Percentiles rank a stretch among this genome's conserved stretches.
phyloP scores from a whole-genome alignment of 2,329 filamentous ascomycete species.

The Lasiodiplodia theobromae region DNA sequence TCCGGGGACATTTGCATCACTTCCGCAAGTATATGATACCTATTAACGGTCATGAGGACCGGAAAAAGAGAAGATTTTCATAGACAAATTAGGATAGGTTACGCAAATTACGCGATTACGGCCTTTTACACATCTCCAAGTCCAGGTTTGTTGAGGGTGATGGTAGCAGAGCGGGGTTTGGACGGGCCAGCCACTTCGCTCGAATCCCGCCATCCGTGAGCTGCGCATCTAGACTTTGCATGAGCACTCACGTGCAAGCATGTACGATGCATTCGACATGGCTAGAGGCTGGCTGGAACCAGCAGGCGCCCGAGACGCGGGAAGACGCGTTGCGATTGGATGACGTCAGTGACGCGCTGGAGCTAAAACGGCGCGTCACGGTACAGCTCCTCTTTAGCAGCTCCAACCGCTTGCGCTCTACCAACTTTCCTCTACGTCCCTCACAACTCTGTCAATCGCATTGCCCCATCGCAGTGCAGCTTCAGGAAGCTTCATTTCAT shows the following conservation, averaged over 20 bases:
- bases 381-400: constrained; percentile 19
- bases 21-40: neutral
- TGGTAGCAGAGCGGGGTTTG: neutral
- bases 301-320: neutral
- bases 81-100: neutral
- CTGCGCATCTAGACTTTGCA: neutral
- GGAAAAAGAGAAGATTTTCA: neutral
- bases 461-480: constrained; percentile 8
- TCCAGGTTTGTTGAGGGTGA: neutral
- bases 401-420: constrained; percentile 2
- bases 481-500: neutral
- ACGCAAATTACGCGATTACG: neutral
- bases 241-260: neutral
- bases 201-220: neutral
- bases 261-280: neutral
- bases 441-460: neutral
- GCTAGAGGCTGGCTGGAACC: constrained; percentile 2
- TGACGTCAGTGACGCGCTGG: constrained; percentile 26
- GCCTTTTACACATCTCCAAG: neutral
- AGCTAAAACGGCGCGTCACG: constrained; percentile 26
- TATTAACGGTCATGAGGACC: neutral
- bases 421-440: neutral
- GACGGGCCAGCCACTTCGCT: neutral
- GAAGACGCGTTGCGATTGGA: constrained; percentile 22
- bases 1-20: neutral